Percentiles rank a stretch among this genome's conserved stretches.
phyloP scores from a whole-genome alignment of 2,329 filamentous ascomycete species.

The Penicillium italicum region DNA sequence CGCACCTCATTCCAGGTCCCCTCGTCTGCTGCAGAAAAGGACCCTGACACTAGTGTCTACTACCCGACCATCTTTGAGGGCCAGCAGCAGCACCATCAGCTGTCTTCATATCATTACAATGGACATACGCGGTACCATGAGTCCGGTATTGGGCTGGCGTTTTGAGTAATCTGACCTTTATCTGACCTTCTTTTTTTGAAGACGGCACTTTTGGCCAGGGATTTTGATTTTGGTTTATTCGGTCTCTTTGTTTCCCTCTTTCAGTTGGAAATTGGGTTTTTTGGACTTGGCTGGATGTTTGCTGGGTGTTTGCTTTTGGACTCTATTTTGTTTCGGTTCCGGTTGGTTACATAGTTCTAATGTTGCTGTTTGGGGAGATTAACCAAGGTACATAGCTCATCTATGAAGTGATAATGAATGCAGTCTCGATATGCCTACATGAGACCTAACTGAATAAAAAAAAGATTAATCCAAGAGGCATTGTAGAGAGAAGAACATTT shows the following conservation, averaged over 20 bases:
- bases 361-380: not conserved
- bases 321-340: not conserved
- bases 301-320: not conserved
- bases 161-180: conserved; percentile 21
- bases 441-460: not conserved
- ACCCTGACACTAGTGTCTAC: conserved; percentile 15
- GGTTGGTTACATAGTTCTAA: not conserved
- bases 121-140: conserved; percentile 20
- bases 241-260: not conserved
- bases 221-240: not conserved
- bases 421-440: not conserved
- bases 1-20: conserved; percentile 13
- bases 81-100: conserved; percentile 17
- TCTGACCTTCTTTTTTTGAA: no score
- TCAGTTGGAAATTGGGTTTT: not conserved
- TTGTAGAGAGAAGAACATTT: not conserved
- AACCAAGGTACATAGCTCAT: not conserved
- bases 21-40: conserved; percentile 19
- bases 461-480: not conserved
- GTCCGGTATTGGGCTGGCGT: conserved; percentile 32
- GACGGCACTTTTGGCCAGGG: not conserved
- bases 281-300: not conserved
- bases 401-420: conserved; percentile 1
- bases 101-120: conserved; percentile 4
- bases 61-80: conserved; percentile 29